Base-by-base conservation (phyloP, 169 alveolate species). In the Plasmodium relictum region DNA sequence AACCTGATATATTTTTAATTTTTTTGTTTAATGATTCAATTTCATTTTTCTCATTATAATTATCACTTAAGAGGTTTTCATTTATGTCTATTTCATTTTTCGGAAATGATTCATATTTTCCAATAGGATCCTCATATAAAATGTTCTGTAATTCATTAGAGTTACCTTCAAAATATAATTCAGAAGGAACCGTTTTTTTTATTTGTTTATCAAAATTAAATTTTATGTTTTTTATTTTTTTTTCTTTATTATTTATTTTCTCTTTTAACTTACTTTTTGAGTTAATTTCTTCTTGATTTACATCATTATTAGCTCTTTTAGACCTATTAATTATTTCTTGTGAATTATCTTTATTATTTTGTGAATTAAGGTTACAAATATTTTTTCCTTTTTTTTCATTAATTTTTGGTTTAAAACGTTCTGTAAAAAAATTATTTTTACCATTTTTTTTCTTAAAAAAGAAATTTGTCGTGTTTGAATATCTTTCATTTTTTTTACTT, bases 1-100 rank as follows among this genome's bases (percentile, higher is more conserved):
- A 63, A 63, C 63, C 22, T n/a, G 89, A 26, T 31, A 39, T 26
- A 45, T 69, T 63, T 31, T n/a, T 52, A 45, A 22, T 65, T 39
- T 78, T 62, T 52, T 48, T 65, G 14, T 42, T 65, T 50, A 78
- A 26, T 20, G n/a, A 39, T 12, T 3, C 56, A 65, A 14, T 73
- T 65, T 56, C 59, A 39, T 63, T 76, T 44, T 39, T 48, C 12
- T 50, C 16, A n/a, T 12, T 12, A 50, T 50, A 50, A 50, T 6
- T 22, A 4, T n/a, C 16, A 50, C 16, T 50, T 0, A 50, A 12
- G 16, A n/a, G 12, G 61, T 48, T 63, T n/a, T 65, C 74, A 41
- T 66, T 63, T 41, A 14, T 14, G 58, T 24, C 20, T 20, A 22
- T 76, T 63, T 62, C 69, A 22, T 70, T 39, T 54, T 41, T 24